Evolutionary conservation across 768 basidiomycete species (phyloP).

Genomic region (Candolleomyces efflorescens): DNA sequence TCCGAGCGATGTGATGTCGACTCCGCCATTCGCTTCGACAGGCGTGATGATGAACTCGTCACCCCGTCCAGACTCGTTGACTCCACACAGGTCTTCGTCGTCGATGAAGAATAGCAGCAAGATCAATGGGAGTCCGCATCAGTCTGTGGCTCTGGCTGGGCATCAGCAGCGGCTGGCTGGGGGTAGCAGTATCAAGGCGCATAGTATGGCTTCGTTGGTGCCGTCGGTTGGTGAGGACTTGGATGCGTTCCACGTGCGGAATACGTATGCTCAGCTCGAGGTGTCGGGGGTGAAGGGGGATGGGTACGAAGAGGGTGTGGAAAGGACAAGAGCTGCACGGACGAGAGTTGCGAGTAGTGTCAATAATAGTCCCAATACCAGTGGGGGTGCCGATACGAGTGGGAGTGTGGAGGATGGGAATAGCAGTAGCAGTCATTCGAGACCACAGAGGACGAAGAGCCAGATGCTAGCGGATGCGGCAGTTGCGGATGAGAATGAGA

Average conservation of each 20-base stretch:
- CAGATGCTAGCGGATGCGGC: conserved; percentile 56
- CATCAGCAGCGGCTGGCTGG: background rate
- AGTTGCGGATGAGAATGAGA: conserved; percentile 54
- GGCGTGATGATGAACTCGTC: background rate
- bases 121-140: background rate
- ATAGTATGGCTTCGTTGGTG: conserved; percentile 10
- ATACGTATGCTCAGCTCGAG: conserved; percentile 89
- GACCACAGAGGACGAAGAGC: conserved; percentile 24
- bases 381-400: background rate
- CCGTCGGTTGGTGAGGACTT: conserved; percentile 71
- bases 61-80: background rate
- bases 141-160: background rate
- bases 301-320: conserved; percentile 90
- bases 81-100: background rate
- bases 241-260: conserved; percentile 80
- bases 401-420: conserved; percentile 2
- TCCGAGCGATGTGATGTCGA: background rate
- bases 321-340: conserved; percentile 73
- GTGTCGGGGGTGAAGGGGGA: conserved; percentile 89
- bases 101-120: background rate
- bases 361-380: conserved; percentile 22
- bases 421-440: conserved; percentile 13
- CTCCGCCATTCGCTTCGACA: background rate
- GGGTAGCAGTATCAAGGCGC: background rate
- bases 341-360: conserved; percentile 50